Conservation (phyloP, 2,329 filamentous ascomycete genomes). For the Calonectria leucothoes region DNA sequence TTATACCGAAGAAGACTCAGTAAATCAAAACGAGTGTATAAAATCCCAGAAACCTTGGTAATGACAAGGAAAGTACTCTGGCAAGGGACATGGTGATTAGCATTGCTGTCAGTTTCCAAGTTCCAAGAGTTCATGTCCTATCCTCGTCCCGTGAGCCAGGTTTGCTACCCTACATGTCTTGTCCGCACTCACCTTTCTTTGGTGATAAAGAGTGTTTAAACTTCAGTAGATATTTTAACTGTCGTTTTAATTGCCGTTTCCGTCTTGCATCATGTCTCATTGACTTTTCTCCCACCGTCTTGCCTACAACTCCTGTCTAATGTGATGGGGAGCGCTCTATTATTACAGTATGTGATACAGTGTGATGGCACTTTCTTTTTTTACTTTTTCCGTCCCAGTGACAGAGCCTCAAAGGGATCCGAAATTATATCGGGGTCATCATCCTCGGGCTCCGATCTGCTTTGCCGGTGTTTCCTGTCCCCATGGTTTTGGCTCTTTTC, state of each 20-base stretch:
- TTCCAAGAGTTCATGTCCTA: background rate
- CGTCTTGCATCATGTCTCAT: background rate
- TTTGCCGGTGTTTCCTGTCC: background rate
- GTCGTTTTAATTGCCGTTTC: background rate
- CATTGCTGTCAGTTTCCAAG: background rate
- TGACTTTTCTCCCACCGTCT: background rate
- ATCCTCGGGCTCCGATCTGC: background rate
- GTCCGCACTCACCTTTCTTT: background rate
- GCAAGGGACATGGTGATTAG: background rate
- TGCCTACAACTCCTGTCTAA: background rate
- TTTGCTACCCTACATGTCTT: background rate
- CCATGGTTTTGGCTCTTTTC: background rate
- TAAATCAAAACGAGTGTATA: background rate
- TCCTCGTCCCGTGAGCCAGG: background rate
- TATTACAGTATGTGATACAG: slow-evolving; percentile 10
- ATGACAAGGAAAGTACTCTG: background rate
- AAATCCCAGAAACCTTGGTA: background rate
- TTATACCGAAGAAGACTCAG: background rate
- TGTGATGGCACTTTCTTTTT: background rate
- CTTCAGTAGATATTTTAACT: background rate
- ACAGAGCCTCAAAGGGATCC: background rate
- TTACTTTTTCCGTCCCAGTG: background rate
- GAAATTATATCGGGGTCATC: background rate
- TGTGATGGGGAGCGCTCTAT: background rate
- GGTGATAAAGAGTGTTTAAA: background rate